Conservation (phyloP, 495 filamentous ascomycete species). For the Rostrohypoxylon terebratum region DNA sequence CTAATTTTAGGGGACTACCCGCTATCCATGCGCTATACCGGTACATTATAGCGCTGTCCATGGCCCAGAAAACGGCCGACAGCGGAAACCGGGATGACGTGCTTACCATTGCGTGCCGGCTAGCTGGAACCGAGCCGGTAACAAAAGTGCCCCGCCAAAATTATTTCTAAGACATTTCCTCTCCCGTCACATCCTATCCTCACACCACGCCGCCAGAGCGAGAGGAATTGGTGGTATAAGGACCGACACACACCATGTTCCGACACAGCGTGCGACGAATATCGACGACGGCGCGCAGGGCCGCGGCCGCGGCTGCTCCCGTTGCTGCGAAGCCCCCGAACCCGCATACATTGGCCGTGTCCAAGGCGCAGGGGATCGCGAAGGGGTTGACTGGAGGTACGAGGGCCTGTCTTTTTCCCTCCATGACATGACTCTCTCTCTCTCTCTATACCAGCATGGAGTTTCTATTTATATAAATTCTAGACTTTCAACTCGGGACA, state of each 20-base stretch:
- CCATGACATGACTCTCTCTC: background rate
- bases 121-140: constrained; percentile 37
- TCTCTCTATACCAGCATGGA: background rate
- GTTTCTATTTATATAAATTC: background rate
- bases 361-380: constrained; percentile 84
- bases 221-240: constrained; percentile 5
- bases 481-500: background rate
- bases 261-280: constrained; percentile 63
- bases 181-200: background rate
- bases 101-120: constrained; percentile 22
- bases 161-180: constrained; percentile 16
- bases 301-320: constrained; percentile 39
- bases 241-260: constrained; percentile 57
- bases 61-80: constrained; percentile 20
- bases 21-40: no score
- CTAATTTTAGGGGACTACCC: no score
- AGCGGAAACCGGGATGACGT: constrained; percentile 46
- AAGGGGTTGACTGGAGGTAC: constrained; percentile 89
- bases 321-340: constrained; percentile 47
- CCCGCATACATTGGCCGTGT: constrained; percentile 64
- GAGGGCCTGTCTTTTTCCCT: constrained; percentile 13
- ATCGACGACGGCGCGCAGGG: constrained; percentile 61
- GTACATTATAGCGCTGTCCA: background rate
- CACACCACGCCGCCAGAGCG: background rate
- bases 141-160: constrained; percentile 32